Base-by-base conservation (phyloP, 1,284 basidiomycete genomes). In the Stereum hirsutum region DNA sequence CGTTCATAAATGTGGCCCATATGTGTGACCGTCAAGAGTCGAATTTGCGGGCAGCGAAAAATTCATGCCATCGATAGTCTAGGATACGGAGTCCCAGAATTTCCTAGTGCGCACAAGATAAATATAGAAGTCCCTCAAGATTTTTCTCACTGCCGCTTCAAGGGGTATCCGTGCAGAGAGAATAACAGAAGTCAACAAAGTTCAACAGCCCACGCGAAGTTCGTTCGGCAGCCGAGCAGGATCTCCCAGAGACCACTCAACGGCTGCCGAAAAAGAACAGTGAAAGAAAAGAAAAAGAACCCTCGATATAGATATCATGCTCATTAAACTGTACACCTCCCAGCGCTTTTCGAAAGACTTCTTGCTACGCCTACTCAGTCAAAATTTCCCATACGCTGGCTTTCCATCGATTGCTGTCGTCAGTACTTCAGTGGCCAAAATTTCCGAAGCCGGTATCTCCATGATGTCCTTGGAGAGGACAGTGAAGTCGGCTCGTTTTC, bases 401-500 rank as follows among this genome's bases (percentile, higher is more conserved):
- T 70, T 60, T 17, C 91, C 91, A 55, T 93, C 90, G 11, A 94
- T 73, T 39, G 85, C 75, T 4, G 90, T 93, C 2, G 78, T 78
- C 27, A 82, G 63, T 31, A 89, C 86, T 49, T 72, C 67, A 5
- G 88, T 83, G n/a, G 66, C 55, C 21, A 93, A 67, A 39, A 95
- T 80, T 45, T 78, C 67, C 30, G 68, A 55, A 1, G 64, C 58
- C 4, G 78, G 67, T 23, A 90, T 62, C 4, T 67, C 66, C 80
- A 94, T 83, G 51, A 95, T 84, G 60, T 95, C 81, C 52, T 79
- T 76, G 20, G 87, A 86, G 44, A 92, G 69, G 11, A 94, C 68
- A 17, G 88, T 80, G 49, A 84, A 88, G 59, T 96, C 92, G 15
- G 89, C 91, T 28, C 74, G 69, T 56, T 89, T 91, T n/a, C 89